Base-by-base conservation (phyloP, 2,329 filamentous ascomycete genomes). In the Elsinoe batatas region DNA sequence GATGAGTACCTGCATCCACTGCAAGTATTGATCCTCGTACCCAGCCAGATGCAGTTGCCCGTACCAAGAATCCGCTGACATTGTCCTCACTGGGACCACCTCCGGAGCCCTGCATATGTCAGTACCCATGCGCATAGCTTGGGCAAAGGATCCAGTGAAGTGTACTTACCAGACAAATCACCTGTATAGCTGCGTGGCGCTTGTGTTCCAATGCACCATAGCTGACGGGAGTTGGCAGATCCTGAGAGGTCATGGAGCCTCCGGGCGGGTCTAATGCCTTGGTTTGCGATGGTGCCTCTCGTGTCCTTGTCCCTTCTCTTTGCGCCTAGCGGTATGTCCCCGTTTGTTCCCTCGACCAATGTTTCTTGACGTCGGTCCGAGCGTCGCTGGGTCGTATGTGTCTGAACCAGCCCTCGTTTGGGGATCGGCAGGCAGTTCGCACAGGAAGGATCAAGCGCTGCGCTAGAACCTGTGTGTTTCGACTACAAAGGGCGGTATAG, bases 1-100 rank as follows among this genome's bases (percentile, higher is more conserved):
- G 79, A 68, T 96, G 87, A 32, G 91, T 88, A 47, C 93, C 93
- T 8, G 90, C 91, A 74, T 98, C 93, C 53, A 98, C 85, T n/a
- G 91, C 90, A 26, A 97, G 76, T 38, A 96, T 71, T 0, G 90
- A 96, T 43, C 87, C 85, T 63, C 84, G 86, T 49, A 79, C 76
- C 93, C 93, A 98, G 59, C 83, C 80, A 53, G 85, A 81, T 30
- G 84, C 80, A 8, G 85, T 78, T 3, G 91, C 91, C 46, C 91
- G 85, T 46, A 97, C 88, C 17, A 98, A 80, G 57, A 97, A 83
- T 2, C 90, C 88, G 0, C 91, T 96, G 20, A 88, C 86, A 68
- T 91, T 93, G 69, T 89, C 84, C 76, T 98, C 93, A 64, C 82
- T 80, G 32, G 93, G 93, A 53, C 93, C 93, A 57, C 93, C 93